phyloP scores from a whole-genome alignment of 1,139 yeast genomes.

The Meyerozyma smithsonii region DNA sequence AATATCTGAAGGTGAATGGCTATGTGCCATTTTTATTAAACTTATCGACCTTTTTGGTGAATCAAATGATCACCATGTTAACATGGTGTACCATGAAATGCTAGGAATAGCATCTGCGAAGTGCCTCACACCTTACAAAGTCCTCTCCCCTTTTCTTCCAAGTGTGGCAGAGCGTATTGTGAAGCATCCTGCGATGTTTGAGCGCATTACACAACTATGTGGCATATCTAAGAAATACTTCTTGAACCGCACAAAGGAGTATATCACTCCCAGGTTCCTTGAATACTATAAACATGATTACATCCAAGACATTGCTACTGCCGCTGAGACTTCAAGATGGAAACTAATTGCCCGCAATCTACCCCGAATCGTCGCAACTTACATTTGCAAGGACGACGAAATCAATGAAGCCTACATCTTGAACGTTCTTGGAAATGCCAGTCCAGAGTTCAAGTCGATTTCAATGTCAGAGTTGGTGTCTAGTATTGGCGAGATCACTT shows the following conservation, averaged over 20 bases:
- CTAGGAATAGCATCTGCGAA: constrained; percentile 42
- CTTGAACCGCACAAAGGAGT: constrained; percentile 62
- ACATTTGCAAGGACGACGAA: constrained; percentile 31
- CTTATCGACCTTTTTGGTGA: constrained; percentile 60
- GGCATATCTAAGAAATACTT: constrained; percentile 61
- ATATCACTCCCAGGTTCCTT: constrained; percentile 72
- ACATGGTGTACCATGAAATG: constrained; percentile 59
- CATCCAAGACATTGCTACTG: constrained; percentile 49
- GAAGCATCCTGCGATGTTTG: constrained; percentile 53
- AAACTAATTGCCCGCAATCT: constrained; percentile 32
- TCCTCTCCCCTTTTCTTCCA: constrained; percentile 76
- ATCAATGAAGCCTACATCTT: constrained; percentile 49
- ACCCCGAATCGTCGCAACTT: constrained; percentile 38
- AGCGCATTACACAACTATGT: constrained; percentile 58
- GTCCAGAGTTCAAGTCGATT: constrained; percentile 36
- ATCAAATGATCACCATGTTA: constrained; percentile 54
- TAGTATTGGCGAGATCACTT: constrained; percentile 39
- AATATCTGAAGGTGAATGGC: constrained; percentile 55
- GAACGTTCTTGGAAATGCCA: constrained; percentile 50
- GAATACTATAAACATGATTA: constrained; percentile 60
- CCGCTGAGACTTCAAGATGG: constrained; percentile 28
- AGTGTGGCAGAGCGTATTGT: constrained; percentile 66
- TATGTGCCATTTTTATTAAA: constrained; percentile 55
- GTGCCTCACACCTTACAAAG: constrained; percentile 56
- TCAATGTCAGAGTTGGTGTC: constrained; percentile 42